phyloP scores from a whole-genome alignment of 495 filamentous ascomycete species.

The Penicillium atrosanguineum region DNA sequence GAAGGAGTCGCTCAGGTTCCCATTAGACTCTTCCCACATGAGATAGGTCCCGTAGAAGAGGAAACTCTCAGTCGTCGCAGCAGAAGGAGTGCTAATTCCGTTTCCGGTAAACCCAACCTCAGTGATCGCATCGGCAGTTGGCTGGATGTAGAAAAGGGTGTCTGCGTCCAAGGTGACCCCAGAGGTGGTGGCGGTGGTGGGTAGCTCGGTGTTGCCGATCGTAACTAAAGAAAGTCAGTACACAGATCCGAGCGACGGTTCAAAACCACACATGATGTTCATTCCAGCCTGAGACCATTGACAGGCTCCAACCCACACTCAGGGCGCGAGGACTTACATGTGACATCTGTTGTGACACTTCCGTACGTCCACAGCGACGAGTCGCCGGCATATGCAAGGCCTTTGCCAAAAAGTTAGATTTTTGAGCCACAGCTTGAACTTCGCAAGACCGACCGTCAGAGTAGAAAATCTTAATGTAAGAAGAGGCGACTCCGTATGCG shows the following conservation, averaged over 20 bases:
- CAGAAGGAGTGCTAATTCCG: slow-evolving; percentile 7
- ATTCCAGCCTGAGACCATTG: too few relatives aligned
- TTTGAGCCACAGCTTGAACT: background rate
- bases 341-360: slow-evolving; percentile 21
- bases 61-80: slow-evolving; percentile 11
- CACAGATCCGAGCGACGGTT: background rate
- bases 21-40: slow-evolving; percentile 18
- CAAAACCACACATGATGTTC: background rate
- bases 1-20: slow-evolving; percentile 17
- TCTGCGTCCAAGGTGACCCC: slow-evolving; percentile 18
- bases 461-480: slow-evolving; percentile 14
- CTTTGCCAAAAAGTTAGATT: slow-evolving; percentile 1
- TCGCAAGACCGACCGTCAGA: slow-evolving; percentile 13
- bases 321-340: slow-evolving; percentile 13
- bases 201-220: slow-evolving; percentile 7
- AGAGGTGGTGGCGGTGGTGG: slow-evolving; percentile 19
- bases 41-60: slow-evolving; percentile 22
- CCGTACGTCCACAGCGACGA: slow-evolving; percentile 22
- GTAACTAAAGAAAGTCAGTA: slow-evolving; percentile 8
- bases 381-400: slow-evolving; percentile 25
- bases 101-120: slow-evolving; percentile 25
- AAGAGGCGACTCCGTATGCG: slow-evolving; percentile 13
- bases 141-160: slow-evolving; percentile 22
- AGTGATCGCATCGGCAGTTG: slow-evolving; percentile 11
- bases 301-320: background rate